phyloP scores from a whole-genome alignment of 2,329 filamentous ascomycete species.

The Plenodomus biglobosus region DNA sequence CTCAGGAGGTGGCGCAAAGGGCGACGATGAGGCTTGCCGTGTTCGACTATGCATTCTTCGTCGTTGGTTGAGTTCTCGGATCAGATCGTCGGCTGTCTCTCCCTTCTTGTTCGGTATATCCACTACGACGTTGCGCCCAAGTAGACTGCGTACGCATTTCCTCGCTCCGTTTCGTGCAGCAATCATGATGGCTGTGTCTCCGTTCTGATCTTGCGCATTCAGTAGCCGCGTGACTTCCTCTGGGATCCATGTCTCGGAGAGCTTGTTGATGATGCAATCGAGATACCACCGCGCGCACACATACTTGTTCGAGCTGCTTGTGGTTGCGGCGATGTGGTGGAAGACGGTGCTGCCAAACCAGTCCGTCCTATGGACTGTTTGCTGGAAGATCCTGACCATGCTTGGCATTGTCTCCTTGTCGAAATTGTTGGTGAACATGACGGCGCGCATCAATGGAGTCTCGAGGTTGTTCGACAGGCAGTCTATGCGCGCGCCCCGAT shows the following conservation, averaged over 20 bases:
- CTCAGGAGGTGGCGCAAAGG: conserved; percentile 48
- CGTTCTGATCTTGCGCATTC: conserved; percentile 79
- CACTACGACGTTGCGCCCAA: conserved; percentile 75
- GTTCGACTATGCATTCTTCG: conserved; percentile 61
- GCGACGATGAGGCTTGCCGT: conserved; percentile 74
- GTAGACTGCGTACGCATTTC: conserved; percentile 67
- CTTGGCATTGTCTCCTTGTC: conserved; percentile 89
- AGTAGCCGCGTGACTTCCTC: conserved; percentile 76
- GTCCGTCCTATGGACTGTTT: conserved; percentile 78
- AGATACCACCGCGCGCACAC: conserved; percentile 91
- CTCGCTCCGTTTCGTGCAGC: conserved; percentile 86
- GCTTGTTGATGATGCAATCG: conserved; percentile 83
- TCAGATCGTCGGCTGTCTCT: conserved; percentile 80
- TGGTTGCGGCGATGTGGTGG: conserved; percentile 90
- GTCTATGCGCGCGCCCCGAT: conserved; percentile 73
- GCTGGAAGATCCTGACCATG: conserved; percentile 79
- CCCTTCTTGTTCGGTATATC: conserved; percentile 81
- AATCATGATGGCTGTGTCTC: conserved; percentile 87
- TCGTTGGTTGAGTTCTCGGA: conserved; percentile 69
- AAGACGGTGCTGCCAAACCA: conserved; percentile 84
- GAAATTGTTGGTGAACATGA: conserved; percentile 95
- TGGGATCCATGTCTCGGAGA: conserved; percentile 75
- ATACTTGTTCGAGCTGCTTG: conserved; percentile 81
- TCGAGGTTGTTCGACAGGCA: conserved; percentile 67
- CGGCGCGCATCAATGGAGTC: conserved; percentile 90